Evolutionary conservation across 257 asterid genomes (phyloP).

Genomic region (Solanum okadae): DNA sequence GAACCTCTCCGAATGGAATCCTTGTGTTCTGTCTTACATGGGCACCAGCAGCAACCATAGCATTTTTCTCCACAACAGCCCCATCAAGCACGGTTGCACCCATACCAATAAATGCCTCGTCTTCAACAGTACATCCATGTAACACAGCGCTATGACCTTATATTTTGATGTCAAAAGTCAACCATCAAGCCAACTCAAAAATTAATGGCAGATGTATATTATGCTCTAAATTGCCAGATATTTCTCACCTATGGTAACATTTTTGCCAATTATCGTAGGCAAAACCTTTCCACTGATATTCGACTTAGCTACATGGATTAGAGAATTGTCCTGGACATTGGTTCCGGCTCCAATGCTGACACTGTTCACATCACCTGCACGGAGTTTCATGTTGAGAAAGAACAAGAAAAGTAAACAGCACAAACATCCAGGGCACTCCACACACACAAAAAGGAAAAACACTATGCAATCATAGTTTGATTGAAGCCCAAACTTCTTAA

Average conservation of each 20-base stretch:
- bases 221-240: neutral
- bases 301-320: constrained; percentile 91
- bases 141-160: constrained; percentile 87
- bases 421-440: neutral
- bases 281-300: constrained; percentile 81
- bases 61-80: constrained; percentile 79
- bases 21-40: constrained; percentile 90
- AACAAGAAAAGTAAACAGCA: neutral
- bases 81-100: constrained; percentile 97
- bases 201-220: neutral
- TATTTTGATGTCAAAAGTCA: constrained; percentile 9
- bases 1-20: constrained; percentile 85
- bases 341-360: constrained; percentile 85
- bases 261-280: constrained; percentile 73
- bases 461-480: neutral
- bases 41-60: constrained; percentile 99
- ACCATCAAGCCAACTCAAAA: neutral
- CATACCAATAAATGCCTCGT: constrained; percentile 90
- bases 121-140: constrained; percentile 94
- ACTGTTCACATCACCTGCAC: constrained; percentile 80
- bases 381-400: neutral
- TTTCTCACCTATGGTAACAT: constrained; percentile 85
- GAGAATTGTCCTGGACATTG: constrained; percentile 89
- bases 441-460: neutral
- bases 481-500: neutral